A percentile compares a stretch with the other conserved stretches of the same genome.
These are phyloP conservation scores for Fomitopsis serialis DNA, from an alignment of 768 basidiomycete species.

Conservation along the genomic window DNA sequence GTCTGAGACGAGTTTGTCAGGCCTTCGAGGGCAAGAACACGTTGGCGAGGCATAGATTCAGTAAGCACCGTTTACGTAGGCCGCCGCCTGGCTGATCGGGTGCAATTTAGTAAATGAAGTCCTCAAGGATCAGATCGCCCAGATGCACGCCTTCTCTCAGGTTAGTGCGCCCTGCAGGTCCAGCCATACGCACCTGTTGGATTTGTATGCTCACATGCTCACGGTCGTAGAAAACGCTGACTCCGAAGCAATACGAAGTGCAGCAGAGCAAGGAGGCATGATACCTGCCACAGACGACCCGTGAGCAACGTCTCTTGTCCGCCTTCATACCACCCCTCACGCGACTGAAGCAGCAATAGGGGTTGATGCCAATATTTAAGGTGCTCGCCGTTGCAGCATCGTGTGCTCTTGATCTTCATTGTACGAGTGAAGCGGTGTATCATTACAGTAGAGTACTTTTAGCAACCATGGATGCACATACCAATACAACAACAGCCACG, in stretches of 20 bases:
- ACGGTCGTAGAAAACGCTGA: slow-evolving; percentile 59
- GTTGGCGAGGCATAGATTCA: slow-evolving; percentile 67
- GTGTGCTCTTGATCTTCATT: no score
- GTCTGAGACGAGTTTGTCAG: slow-evolving; percentile 25
- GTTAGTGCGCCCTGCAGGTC: slow-evolving; percentile 30
- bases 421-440: not conserved
- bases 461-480: not conserved
- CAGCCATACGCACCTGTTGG: not conserved
- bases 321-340: no score
- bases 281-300: not conserved
- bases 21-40: slow-evolving; percentile 77
- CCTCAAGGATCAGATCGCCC: slow-evolving; percentile 66
- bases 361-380: no score
- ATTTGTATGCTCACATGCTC: not conserved
- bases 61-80: slow-evolving; percentile 35
- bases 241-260: slow-evolving; percentile 59
- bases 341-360: no score
- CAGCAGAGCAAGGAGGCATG: slow-evolving; percentile 27
- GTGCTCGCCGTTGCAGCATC: not conserved
- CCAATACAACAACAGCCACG: not conserved
- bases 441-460: slow-evolving; percentile 1
- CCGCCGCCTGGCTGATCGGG: not conserved
- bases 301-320: not conserved
- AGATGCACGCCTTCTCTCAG: slow-evolving; percentile 89
- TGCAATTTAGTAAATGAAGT: slow-evolving; percentile 61